Evolutionary conservation across 176 grass and related monocot genomes (phyloP).

Genomic region (Eragrostis nindensis): DNA sequence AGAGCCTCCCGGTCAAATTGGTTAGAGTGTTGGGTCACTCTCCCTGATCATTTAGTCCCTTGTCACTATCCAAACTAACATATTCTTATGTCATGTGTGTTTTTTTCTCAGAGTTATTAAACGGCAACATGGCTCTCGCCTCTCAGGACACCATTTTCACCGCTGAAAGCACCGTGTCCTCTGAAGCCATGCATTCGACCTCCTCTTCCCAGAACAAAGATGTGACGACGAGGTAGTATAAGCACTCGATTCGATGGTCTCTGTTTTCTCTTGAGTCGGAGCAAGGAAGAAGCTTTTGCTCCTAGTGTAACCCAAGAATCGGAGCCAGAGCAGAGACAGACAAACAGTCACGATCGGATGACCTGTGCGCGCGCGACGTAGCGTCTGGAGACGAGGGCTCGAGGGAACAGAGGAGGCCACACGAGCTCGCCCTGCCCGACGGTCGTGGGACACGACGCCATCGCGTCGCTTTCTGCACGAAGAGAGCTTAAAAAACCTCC

Average conservation of each 20-base stretch:
- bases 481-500: neutral
- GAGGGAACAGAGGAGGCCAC: slow-evolving; percentile 48
- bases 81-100: neutral
- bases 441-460: slow-evolving; percentile 73
- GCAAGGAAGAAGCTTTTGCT: neutral
- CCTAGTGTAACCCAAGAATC: neutral
- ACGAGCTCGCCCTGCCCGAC: slow-evolving; percentile 52
- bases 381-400: slow-evolving; percentile 12
- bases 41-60: slow-evolving; percentile 31
- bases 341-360: neutral
- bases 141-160: neutral
- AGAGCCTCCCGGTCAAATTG: slow-evolving; percentile 23
- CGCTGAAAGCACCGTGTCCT: neutral
- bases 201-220: neutral
- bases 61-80: slow-evolving; percentile 51
- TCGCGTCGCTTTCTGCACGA: slow-evolving; percentile 61
- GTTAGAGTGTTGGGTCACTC: slow-evolving; percentile 28
- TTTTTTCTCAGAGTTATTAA: neutral
- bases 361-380: neutral
- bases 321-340: neutral
- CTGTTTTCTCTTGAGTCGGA: neutral
- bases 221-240: no score
- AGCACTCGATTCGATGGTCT: neutral
- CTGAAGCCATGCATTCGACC: neutral
- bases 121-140: neutral